A percentile compares a stretch with the other conserved stretches of the same genome.
phyloP scores from a whole-genome alignment of 768 basidiomycete genomes.

The Boletus eberwhitei region DNA sequence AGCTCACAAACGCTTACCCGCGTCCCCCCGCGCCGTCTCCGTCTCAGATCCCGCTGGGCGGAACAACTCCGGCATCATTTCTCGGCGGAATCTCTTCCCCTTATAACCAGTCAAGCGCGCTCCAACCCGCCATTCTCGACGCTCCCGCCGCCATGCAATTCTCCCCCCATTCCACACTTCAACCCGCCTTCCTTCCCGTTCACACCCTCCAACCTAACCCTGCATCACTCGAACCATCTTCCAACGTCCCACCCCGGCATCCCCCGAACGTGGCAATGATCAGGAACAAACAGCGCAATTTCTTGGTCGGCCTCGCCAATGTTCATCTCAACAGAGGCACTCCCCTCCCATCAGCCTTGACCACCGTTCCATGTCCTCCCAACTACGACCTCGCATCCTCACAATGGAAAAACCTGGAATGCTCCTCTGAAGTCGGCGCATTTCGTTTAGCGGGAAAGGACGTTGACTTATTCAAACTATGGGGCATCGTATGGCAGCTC shows the following conservation, averaged over 20 bases:
- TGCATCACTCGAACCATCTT: constrained; percentile 44
- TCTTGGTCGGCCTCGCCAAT: constrained; percentile 57
- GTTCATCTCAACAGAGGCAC: constrained; percentile 53
- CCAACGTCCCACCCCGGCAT: constrained; percentile 38
- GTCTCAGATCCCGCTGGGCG: constrained; percentile 38
- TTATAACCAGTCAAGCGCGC: constrained; percentile 28
- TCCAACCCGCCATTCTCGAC: constrained; percentile 41
- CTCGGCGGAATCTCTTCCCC: constrained; percentile 54
- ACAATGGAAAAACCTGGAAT: constrained; percentile 64
- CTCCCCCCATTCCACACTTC: constrained; percentile 42
- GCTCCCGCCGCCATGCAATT: constrained; percentile 40
- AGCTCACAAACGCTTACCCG: constrained; percentile 57
- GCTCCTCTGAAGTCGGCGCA: constrained; percentile 55
- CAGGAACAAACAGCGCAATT: constrained; percentile 57
- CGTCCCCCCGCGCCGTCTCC: constrained; percentile 38
- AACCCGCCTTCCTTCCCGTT: constrained; percentile 42
- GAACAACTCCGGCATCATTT: constrained; percentile 67
- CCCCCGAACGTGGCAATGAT: constrained; percentile 33
- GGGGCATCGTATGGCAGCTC: constrained; percentile 53
- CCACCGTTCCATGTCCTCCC: constrained; percentile 52
- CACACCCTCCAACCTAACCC: constrained; percentile 31
- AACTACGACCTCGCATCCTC: constrained; percentile 62
- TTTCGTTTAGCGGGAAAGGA: constrained; percentile 72
- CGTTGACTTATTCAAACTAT: constrained; percentile 73
- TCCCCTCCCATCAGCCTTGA: constrained; percentile 76